phyloP scores from a whole-genome alignment of 169 alveolate genomes.

The Cryptosporidium xiaoi region DNA sequence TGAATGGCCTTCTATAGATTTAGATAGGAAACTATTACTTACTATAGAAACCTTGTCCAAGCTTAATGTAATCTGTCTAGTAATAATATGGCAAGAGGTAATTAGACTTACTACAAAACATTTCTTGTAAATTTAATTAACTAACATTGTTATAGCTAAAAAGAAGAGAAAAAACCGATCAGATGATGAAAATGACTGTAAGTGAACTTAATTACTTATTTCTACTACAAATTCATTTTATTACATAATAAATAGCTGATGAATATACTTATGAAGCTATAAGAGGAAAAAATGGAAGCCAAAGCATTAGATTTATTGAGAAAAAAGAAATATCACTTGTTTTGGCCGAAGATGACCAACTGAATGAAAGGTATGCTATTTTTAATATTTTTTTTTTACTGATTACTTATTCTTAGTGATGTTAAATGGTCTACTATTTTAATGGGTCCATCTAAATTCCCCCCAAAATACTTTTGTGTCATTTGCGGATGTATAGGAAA shows the following conservation, averaged over 20 bases:
- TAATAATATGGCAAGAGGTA: too few relatives aligned
- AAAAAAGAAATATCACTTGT: conserved; percentile 48
- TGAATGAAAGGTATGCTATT: conserved; percentile 45
- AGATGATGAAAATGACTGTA: conserved; percentile 70
- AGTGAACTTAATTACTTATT: not conserved
- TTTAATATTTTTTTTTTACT: not conserved
- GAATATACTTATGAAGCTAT: conserved; percentile 36
- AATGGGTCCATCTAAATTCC: conserved; percentile 60
- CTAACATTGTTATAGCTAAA: conserved; percentile 16
- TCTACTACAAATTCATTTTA: not conserved
- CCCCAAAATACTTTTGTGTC: conserved; percentile 59
- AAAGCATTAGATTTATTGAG: conserved; percentile 6
- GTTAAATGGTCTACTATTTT: conserved; percentile 49
- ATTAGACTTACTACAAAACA: too few relatives aligned
- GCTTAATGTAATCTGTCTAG: too few relatives aligned
- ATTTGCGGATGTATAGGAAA: conserved; percentile 65
- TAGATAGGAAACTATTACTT: too few relatives aligned
- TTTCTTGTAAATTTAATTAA: not conserved
- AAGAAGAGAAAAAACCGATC: conserved; percentile 46
- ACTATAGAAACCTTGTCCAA: too few relatives aligned
- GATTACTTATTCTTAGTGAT: conserved; percentile 5
- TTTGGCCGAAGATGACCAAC: conserved; percentile 68
- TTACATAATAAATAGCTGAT: conserved; percentile 16
- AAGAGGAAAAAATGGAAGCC: conserved; percentile 1
- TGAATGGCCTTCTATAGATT: too few relatives aligned